Conservation (phyloP, 257 asterid species). For the Salvia hispanica region DNA sequence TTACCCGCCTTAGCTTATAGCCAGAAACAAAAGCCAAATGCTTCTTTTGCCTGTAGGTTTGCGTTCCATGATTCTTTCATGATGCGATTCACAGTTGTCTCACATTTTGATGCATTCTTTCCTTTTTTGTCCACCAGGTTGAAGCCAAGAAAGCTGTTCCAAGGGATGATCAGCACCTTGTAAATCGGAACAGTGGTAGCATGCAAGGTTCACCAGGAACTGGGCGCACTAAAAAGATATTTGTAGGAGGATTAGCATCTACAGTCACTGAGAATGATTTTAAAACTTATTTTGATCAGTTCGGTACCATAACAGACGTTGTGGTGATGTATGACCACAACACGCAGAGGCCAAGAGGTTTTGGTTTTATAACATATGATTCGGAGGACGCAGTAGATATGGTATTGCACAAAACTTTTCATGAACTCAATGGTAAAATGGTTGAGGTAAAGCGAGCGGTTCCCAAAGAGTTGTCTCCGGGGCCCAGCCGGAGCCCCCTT, state of each 20-base stretch:
- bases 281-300: conserved; percentile 71
- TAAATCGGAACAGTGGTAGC: conserved; percentile 59
- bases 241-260: conserved; percentile 90
- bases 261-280: conserved; percentile 77
- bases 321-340: conserved; percentile 88
- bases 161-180: conserved; percentile 66
- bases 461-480: conserved; percentile 77
- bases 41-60: neutral
- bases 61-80: conserved; percentile 5
- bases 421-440: conserved; percentile 76
- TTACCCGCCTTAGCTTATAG: neutral
- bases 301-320: conserved; percentile 69
- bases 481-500: conserved; percentile 64
- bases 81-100: neutral
- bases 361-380: conserved; percentile 77
- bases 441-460: conserved; percentile 85
- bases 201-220: conserved; percentile 78
- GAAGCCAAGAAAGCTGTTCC: conserved; percentile 94
- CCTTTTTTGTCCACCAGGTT: conserved; percentile 50
- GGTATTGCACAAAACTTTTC: conserved; percentile 73
- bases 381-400: conserved; percentile 80
- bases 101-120: conserved; percentile 28
- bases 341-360: conserved; percentile 86
- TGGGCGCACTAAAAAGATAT: conserved; percentile 82
- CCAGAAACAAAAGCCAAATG: neutral